phyloP scores from a whole-genome alignment of 2,329 filamentous ascomycete species.

The Pyricularia grisea region DNA sequence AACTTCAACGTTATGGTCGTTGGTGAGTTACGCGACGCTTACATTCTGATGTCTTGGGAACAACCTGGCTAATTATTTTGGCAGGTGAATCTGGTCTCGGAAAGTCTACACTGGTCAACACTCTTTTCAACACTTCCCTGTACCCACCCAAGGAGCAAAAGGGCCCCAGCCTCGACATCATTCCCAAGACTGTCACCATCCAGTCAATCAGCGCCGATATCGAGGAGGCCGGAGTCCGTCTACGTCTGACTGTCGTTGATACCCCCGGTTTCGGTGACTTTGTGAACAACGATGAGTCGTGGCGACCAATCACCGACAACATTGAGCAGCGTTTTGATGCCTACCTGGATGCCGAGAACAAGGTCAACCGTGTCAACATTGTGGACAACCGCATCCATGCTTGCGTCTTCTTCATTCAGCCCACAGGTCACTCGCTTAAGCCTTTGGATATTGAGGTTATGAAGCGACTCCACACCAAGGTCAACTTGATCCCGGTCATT shows the following conservation, averaged over 20 bases:
- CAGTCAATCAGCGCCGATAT: constrained; percentile 95
- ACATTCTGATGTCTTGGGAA: constrained; percentile 2
- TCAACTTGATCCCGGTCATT: constrained; percentile 98
- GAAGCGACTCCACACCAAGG: constrained; percentile 98
- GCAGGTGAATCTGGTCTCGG: constrained; percentile 96
- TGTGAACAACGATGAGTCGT: constrained; percentile 99
- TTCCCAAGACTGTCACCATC: constrained; percentile 94
- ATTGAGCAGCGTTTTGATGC: constrained; percentile 98
- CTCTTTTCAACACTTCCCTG: constrained; percentile 97
- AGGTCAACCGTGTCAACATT: constrained; percentile 99
- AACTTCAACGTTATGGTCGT: constrained; percentile 99
- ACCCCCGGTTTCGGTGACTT: constrained; percentile 98
- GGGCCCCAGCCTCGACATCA: constrained; percentile 92
- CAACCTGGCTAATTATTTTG: neutral
- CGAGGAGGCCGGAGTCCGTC: constrained; percentile 94
- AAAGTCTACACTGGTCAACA: constrained; percentile 99
- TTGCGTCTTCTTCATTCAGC: constrained; percentile 99
- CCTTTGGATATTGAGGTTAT: constrained; percentile 98
- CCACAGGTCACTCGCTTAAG: constrained; percentile 96
- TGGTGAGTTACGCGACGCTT: constrained; percentile 52
- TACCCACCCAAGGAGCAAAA: constrained; percentile 99
- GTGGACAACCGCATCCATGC: constrained; percentile 98
- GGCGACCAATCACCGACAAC: constrained; percentile 98
- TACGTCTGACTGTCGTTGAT: constrained; percentile 93
- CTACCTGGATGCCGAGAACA: constrained; percentile 98